Evolutionary conservation across 495 filamentous ascomycete species (phyloP).

Genomic region (Saxophila tyrrhenica): DNA sequence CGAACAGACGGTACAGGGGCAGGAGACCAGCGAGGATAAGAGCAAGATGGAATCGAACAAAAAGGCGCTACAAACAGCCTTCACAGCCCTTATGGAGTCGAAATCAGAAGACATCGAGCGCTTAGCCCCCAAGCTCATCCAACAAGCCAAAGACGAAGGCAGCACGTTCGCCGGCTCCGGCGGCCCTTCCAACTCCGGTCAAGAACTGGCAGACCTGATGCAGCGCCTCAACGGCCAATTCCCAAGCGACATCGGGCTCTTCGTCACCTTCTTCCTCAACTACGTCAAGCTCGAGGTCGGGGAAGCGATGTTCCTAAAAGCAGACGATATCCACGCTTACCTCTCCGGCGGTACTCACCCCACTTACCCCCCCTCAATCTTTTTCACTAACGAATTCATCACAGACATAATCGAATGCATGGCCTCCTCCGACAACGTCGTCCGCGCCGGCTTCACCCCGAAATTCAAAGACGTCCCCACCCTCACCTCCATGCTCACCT

Average conservation of each 20-base stretch:
- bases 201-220: slow-evolving; percentile 65
- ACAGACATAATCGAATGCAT: slow-evolving; percentile 95
- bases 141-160: slow-evolving; percentile 53
- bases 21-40: slow-evolving; percentile 50
- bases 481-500: slow-evolving; percentile 85
- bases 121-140: slow-evolving; percentile 55
- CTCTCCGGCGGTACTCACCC: slow-evolving; percentile 51
- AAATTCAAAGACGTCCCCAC: slow-evolving; percentile 96
- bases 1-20: slow-evolving; percentile 51
- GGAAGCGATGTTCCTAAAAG: slow-evolving; percentile 91
- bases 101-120: slow-evolving; percentile 51
- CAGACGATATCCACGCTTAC: slow-evolving; percentile 95
- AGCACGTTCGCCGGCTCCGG: slow-evolving; percentile 52
- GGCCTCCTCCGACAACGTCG: slow-evolving; percentile 95
- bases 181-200: slow-evolving; percentile 46
- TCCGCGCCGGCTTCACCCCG: slow-evolving; percentile 91
- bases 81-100: slow-evolving; percentile 69
- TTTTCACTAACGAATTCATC: not conserved
- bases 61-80: slow-evolving; percentile 60
- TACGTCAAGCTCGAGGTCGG: slow-evolving; percentile 70
- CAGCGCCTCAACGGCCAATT: slow-evolving; percentile 64
- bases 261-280: slow-evolving; percentile 74
- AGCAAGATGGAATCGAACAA: slow-evolving; percentile 58
- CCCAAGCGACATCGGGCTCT: slow-evolving; percentile 63
- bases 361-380: not conserved